phyloP scores from a whole-genome alignment of 352 stramenopile species.

The Phytophthora pseudosyringae region DNA sequence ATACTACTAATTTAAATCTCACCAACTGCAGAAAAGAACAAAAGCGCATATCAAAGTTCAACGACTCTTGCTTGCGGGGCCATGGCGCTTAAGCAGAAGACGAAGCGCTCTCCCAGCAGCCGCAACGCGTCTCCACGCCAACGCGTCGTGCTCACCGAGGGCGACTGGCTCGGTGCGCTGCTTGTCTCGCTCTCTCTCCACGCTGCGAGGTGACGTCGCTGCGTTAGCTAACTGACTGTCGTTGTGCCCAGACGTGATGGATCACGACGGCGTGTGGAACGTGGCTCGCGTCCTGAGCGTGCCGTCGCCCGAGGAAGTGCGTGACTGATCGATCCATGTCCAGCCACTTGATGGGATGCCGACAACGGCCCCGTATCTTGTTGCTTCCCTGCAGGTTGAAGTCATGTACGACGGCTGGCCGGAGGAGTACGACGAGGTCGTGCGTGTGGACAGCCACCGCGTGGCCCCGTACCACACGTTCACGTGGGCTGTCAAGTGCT shows the following conservation, averaged over 20 bases:
- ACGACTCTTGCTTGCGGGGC: background rate
- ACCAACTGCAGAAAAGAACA: too few relatives aligned
- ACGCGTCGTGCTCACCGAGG: constrained; percentile 23
- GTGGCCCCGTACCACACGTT: constrained; percentile 78
- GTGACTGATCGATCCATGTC: background rate
- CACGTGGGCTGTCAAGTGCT: constrained; percentile 81
- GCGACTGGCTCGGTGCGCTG: constrained; percentile 34
- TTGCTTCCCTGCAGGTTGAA: constrained; percentile 42
- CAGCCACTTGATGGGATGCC: background rate
- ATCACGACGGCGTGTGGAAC: constrained; percentile 67
- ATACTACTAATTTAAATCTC: too few relatives aligned
- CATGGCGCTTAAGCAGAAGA: constrained; percentile 12
- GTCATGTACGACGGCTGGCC: constrained; percentile 78
- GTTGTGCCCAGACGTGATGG: constrained; percentile 54
- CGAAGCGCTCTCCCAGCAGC: background rate
- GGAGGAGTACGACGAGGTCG: constrained; percentile 61
- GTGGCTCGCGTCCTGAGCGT: constrained; percentile 56
- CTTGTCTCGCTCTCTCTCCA: background rate
- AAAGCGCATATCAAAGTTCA: too few relatives aligned
- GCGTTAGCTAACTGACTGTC: background rate
- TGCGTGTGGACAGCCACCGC: constrained; percentile 58
- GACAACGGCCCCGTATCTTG: background rate
- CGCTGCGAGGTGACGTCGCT: background rate
- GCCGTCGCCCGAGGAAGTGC: constrained; percentile 27
- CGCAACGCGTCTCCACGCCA: constrained; percentile 1